phyloP scores from a whole-genome alignment of 345 rosid species.

The Gossypium bickii region DNA sequence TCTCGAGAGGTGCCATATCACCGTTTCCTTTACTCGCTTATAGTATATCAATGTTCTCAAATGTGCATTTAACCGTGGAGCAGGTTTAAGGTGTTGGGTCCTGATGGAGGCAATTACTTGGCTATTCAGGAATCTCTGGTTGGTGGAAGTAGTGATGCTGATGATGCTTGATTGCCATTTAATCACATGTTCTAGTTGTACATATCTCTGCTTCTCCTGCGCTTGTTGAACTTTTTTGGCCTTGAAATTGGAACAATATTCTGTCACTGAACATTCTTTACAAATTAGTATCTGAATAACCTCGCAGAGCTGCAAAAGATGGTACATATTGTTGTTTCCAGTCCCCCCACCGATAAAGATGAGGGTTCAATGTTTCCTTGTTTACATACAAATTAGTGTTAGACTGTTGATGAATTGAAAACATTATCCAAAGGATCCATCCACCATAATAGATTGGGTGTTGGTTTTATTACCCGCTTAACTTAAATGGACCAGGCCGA shows the following conservation, averaged over 20 bases:
- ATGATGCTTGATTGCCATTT: conserved; percentile 32
- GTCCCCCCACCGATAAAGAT: not conserved
- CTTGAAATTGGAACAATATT: not conserved
- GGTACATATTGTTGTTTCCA: not conserved
- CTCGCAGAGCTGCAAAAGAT: not conserved
- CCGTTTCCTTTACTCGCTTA: not conserved
- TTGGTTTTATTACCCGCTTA: too few species aligned
- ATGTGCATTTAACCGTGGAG: conserved; percentile 15
- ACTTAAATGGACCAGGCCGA: too few species aligned
- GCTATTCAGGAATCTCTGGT: conserved; percentile 40
- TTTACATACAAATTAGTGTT: not conserved
- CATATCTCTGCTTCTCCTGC: conserved; percentile 11
- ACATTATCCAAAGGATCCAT: too few species aligned
- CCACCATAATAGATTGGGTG: too few species aligned
- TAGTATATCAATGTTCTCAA: conserved; percentile 17
- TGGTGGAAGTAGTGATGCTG: conserved; percentile 47
- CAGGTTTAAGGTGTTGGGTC: conserved; percentile 68
- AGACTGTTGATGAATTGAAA: too few species aligned
- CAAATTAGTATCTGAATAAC: not conserved
- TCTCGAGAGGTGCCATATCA: conserved; percentile 52
- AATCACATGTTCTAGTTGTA: conserved; percentile 14
- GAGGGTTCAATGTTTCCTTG: not conserved
- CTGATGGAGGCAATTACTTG: conserved; percentile 38
- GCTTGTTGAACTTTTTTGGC: conserved; percentile 5
- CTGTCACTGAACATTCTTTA: not conserved